Base-by-base conservation (phyloP, 805 yeast genomes). In the Candida adriatica region DNA sequence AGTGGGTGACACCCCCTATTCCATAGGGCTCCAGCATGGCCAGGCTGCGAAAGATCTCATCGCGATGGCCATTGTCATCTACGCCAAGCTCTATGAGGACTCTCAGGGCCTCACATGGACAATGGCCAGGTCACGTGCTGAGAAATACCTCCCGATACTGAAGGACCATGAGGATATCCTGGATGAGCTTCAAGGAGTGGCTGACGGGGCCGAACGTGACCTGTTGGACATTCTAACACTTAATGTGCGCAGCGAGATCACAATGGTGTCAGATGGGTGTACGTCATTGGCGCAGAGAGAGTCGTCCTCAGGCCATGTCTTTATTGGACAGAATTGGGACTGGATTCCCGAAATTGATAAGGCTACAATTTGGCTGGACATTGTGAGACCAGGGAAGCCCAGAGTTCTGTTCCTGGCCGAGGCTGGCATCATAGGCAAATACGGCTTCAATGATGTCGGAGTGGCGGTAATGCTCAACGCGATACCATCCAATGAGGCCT, bases 321-420 rank as follows among this genome's bases (percentile, higher is more conserved):
- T 41, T 39, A 45, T 49, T 41, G 44, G 58, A 37, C 68, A 63
- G 42, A 63, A 61, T 38, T 63, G 68, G 68, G 68, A 63, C 41
- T 63, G 68, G 68, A 46, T 50, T 21, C 43, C 47, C 11, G 53
- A 42, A 26, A 35, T 53, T 22, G 35, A 39, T 18, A 43, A 42
- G 17, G 36, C 37, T 14, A 35, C 49, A 10, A 33, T 53, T n/a
- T 45, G 51, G 34, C 31, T 53, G 23, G 56, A 53, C 26, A 37
- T 53, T 16, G 43, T 33, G 16, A 53, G 40, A 18, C 14, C 13
- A 9, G 36, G 38, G 5, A 46, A 51, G 21, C 54, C 57, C 13
- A 42, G 45, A 20, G 16, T 53, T 15, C 27, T 50, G 19, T 42
- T 47, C 19, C 31, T 50, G 4, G 55, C 56, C 4, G 52, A 48